Conservation (phyloP, 306 rosid genomes). For the Prunus campanulata region DNA sequence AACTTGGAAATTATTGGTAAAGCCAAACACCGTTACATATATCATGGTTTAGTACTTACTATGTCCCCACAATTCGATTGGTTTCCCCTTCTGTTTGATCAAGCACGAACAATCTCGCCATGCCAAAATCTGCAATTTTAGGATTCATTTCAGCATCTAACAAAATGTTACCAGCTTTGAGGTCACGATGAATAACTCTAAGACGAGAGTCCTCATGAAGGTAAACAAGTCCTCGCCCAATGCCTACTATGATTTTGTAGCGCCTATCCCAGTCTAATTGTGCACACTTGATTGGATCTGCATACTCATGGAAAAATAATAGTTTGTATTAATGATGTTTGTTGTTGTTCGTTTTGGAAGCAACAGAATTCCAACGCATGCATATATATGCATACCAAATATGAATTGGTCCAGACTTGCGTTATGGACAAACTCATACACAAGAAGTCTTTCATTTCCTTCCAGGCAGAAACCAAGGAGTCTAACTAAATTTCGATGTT, state of each 20-base stretch:
- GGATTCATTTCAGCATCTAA: not conserved
- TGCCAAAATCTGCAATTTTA: slow-evolving; percentile 5
- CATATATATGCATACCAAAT: not conserved
- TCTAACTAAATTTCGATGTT: slow-evolving; percentile 14
- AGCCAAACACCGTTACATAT: no score
- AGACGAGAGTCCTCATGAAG: slow-evolving; percentile 12
- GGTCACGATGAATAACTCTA: not conserved
- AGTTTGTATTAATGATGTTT: no score
- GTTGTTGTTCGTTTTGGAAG: not conserved
- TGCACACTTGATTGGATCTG: not conserved
- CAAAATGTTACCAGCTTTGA: not conserved
- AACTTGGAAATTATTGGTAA: no score
- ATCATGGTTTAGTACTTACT: not conserved
- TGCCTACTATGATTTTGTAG: slow-evolving; percentile 6
- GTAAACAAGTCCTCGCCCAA: not conserved
- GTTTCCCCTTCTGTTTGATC: slow-evolving; percentile 1
- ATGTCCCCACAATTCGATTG: not conserved
- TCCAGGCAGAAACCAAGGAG: slow-evolving; percentile 14
- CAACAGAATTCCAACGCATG: not conserved
- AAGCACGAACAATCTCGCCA: not conserved
- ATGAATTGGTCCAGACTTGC: slow-evolving; percentile 17
- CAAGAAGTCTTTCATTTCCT: slow-evolving; percentile 21
- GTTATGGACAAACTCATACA: slow-evolving; percentile 14
- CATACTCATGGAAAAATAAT: not conserved
- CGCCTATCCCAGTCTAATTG: not conserved